These are phyloP conservation scores for Lipomyces sp. DNA, from an alignment of 805 yeast genomes.

Conservation along the genomic window DNA sequence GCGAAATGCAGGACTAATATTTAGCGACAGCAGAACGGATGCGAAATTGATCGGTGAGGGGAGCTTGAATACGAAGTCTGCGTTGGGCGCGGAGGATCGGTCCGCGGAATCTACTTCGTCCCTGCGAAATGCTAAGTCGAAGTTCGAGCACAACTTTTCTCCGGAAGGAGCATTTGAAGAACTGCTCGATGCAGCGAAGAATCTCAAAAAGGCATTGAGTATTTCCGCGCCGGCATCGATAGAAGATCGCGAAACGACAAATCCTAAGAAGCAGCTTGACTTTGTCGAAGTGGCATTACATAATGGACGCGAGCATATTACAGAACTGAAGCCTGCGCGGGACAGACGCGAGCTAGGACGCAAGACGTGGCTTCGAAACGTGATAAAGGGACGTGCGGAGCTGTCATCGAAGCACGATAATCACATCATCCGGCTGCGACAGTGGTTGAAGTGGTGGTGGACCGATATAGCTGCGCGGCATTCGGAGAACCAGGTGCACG, in stretches of 20 bases:
- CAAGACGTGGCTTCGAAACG: conserved; percentile 22
- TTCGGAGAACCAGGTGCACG: conserved; percentile 21
- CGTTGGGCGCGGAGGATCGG: background rate
- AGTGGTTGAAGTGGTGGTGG: conserved; percentile 33
- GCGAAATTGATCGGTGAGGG: background rate
- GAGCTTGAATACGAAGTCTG: background rate
- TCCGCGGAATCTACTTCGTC: background rate
- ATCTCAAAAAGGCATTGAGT: conserved; percentile 3
- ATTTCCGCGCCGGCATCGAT: conserved; percentile 2
- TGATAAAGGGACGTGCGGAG: conserved; percentile 29
- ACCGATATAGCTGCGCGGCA: conserved; percentile 29
- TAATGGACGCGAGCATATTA: conserved; percentile 21
- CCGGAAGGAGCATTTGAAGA: conserved; percentile 29
- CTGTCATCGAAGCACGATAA: conserved; percentile 24
- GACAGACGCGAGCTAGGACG: conserved; percentile 21
- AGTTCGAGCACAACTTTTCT: conserved; percentile 29
- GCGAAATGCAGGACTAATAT: background rate
- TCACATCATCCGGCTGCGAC: conserved; percentile 22
- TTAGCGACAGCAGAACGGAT: background rate
- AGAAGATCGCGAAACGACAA: conserved; percentile 21
- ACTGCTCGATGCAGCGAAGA: conserved; percentile 16
- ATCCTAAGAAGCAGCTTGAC: conserved; percentile 17
- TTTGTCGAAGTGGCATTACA: conserved; percentile 21
- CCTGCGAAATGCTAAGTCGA: conserved; percentile 13
- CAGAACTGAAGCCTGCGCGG: conserved; percentile 7